Evolutionary conservation across 495 filamentous ascomycete genomes (phyloP), one percentile per base, ranked within the genome.

Genomic region (Parmelia sp.): DNA sequence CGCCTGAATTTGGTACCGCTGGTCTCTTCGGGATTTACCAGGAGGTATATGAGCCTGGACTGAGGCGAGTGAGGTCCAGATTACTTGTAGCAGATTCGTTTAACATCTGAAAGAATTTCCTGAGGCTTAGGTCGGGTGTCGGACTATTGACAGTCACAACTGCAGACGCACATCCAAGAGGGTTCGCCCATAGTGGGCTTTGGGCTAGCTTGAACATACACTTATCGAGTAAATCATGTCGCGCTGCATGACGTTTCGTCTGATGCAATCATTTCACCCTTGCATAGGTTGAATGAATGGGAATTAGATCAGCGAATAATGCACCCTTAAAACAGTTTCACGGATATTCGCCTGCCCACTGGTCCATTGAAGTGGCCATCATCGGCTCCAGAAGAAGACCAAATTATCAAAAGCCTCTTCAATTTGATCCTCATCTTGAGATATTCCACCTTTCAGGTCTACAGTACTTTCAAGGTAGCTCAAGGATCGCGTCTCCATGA

Each of bases 331-430:
- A 42, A 42, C 39, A 17, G 15, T 14, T 42, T 42, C 2, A 12
- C 39, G 39, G 19, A 19, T 19, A 42, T 3, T 2, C 10, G 5
- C 4, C 35, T 36, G 4, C 35, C 35, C 35, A 36, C 35, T 36
- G 35, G 35, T 36, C 35, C 35, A 36, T 4, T 36, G 4, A 7
- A 27, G 8, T 55, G 11, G 9, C 21, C 17, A 27, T 55, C 17
- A 55, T 27, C 51, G 51, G 51, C 51, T 55, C 51, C 51, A 55
- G 51, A 55, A 55, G 31, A 25, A 55, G 51, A 55, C 11, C 4
- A 55, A 17, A 55, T 55, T 55, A 15, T 55, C 51, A 33, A 55
- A 55, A 33, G 51, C 51, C n/a, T 27, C 11, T 33, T 55, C 51
- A 27, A 55, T 33, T 27, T 55, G 23, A 33, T 14, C n/a, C 23